Percentiles rank a stretch among this genome's conserved stretches.
These are phyloP conservation scores for Calycina marina DNA, from an alignment of 2,329 filamentous ascomycete species.

Conservation along the genomic window DNA sequence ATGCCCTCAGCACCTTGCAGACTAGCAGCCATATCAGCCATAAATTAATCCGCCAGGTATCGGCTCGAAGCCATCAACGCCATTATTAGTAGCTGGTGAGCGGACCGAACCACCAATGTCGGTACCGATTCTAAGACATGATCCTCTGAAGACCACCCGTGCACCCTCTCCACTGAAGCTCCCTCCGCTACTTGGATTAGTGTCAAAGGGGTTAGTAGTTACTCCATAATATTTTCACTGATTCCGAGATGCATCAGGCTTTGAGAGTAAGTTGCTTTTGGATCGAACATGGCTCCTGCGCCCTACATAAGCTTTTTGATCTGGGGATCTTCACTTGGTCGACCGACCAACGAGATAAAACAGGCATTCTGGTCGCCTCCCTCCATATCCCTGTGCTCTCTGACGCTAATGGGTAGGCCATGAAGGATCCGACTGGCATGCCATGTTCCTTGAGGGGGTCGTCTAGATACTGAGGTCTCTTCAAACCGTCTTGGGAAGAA, in stretches of 20 bases:
- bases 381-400: slow-evolving; percentile 37
- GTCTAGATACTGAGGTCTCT: slow-evolving; percentile 23
- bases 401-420: slow-evolving; percentile 35
- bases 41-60: slow-evolving; percentile 16
- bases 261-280: slow-evolving; percentile 38
- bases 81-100: slow-evolving; percentile 32
- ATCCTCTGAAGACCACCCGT: slow-evolving; percentile 34
- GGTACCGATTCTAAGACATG: slow-evolving; percentile 36
- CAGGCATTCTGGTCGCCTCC: slow-evolving; percentile 33
- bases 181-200: slow-evolving; percentile 34
- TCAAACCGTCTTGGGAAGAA: slow-evolving; percentile 24
- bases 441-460: slow-evolving; percentile 18
- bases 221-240: slow-evolving; percentile 32
- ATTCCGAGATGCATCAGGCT: slow-evolving; percentile 39
- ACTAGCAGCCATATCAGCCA: slow-evolving; percentile 11
- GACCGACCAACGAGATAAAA: slow-evolving; percentile 34
- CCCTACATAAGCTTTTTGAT: slow-evolving; percentile 31
- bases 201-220: slow-evolving; percentile 40
- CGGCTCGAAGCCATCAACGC: slow-evolving; percentile 21
- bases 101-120: slow-evolving; percentile 37
- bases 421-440: slow-evolving; percentile 25
- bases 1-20: slow-evolving; percentile 24
- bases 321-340: slow-evolving; percentile 29
- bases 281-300: slow-evolving; percentile 36
- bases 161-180: slow-evolving; percentile 43